Conservation (phyloP, 768 basidiomycete genomes). For the Coprinopsis strossmayeri region DNA sequence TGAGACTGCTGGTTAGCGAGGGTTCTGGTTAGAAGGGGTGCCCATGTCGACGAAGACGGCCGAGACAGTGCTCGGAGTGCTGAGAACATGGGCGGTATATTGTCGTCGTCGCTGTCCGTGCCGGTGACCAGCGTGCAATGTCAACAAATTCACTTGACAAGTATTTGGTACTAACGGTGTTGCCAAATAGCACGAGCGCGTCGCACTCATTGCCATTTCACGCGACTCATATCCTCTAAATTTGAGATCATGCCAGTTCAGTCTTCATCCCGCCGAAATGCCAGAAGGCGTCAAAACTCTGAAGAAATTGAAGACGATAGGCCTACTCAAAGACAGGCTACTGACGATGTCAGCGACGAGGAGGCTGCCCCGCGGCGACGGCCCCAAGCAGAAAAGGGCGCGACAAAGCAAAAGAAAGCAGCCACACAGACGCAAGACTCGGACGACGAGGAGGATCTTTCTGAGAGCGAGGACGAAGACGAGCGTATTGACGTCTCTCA, state of each 20-base stretch:
- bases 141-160: neutral
- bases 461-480: conserved; percentile 38
- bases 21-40: conserved; percentile 18
- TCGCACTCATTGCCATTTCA: conserved; percentile 13
- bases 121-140: conserved; percentile 5
- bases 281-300: conserved; percentile 38
- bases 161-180: conserved; percentile 18
- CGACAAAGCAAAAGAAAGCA: conserved; percentile 21
- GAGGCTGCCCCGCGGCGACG: conserved; percentile 26
- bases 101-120: neutral
- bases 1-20: conserved; percentile 6
- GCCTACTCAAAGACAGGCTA: conserved; percentile 25
- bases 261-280: conserved; percentile 32
- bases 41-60: conserved; percentile 20
- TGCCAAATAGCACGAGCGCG: conserved; percentile 32
- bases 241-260: conserved; percentile 29
- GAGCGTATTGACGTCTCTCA: conserved; percentile 53
- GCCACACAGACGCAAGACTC: conserved; percentile 16
- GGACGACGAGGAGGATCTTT: conserved; percentile 14
- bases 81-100: conserved; percentile 37
- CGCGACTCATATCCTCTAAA: conserved; percentile 9
- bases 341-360: conserved; percentile 41
- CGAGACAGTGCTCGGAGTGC: conserved; percentile 28
- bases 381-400: conserved; percentile 18
- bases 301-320: conserved; percentile 58